Conservation (phyloP, 1,139 yeast species). For the Saccharomyces pastorianus region DNA sequence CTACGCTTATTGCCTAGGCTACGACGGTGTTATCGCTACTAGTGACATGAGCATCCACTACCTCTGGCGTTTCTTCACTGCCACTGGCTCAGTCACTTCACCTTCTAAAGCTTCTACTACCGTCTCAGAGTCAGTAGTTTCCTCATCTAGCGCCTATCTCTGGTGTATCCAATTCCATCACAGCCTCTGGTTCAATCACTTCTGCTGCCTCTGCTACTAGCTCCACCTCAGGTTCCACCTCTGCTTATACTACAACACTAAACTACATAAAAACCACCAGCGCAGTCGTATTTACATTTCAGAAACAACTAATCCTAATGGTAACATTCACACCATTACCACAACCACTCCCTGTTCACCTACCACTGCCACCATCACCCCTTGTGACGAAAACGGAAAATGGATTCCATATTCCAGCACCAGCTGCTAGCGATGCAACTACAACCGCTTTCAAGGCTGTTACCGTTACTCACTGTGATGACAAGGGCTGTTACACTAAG, state of each 20-base stretch:
- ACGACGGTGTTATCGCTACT: not conserved
- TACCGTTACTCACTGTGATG: not conserved
- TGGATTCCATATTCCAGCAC: not conserved
- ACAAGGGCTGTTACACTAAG: not conserved
- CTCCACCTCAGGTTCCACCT: too few species aligned
- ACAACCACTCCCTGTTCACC: not conserved
- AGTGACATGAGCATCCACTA: not conserved
- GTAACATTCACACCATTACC: not conserved
- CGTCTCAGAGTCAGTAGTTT: too few species aligned
- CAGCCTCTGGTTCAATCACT: not conserved
- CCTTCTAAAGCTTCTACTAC: too few species aligned
- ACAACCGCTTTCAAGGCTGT: not conserved
- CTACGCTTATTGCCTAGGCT: not conserved
- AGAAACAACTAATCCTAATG: not conserved
- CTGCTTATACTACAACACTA: not conserved
- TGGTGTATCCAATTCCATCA: not conserved
- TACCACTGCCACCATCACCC: not conserved
- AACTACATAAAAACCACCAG: not conserved
- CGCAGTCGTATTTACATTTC: not conserved
- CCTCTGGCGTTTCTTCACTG: not conserved
- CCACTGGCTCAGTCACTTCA: too few species aligned
- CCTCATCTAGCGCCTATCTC: not conserved
- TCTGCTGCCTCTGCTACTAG: too few species aligned
- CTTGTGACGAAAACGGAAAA: not conserved
- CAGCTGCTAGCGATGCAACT: not conserved